Percentiles rank a stretch among this genome's conserved stretches.
phyloP scores from a whole-genome alignment of 75 land plant species.

The Isoetes taiwanensis region DNA sequence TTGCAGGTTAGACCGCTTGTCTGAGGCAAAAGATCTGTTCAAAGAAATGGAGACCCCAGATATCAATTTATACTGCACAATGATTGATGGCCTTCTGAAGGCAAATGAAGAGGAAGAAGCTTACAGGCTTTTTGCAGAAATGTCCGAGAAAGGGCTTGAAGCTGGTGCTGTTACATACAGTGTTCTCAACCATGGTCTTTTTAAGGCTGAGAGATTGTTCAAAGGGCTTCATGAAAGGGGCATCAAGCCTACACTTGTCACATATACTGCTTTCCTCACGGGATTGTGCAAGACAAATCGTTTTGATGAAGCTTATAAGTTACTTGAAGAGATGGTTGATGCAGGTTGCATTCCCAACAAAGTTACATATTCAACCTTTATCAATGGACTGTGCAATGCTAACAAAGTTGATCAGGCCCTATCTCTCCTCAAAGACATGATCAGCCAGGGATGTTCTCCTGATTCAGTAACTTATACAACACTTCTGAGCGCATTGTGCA shows the following conservation, averaged over 20 bases:
- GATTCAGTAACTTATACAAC: slow-evolving; percentile 39
- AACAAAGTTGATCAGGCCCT: slow-evolving; percentile 25
- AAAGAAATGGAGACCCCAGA: slow-evolving; percentile 36
- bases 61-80: slow-evolving; percentile 24
- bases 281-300: slow-evolving; percentile 50
- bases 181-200: slow-evolving; percentile 24
- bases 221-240: slow-evolving; percentile 37
- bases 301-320: slow-evolving; percentile 26
- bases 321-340: slow-evolving; percentile 26
- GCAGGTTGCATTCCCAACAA: slow-evolving; percentile 34
- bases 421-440: slow-evolving; percentile 34
- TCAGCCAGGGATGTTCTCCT: slow-evolving; percentile 16
- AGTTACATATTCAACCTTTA: slow-evolving; percentile 35
- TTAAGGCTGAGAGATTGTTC: slow-evolving; percentile 23
- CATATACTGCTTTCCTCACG: slow-evolving; percentile 38
- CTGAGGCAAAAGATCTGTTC: slow-evolving; percentile 25
- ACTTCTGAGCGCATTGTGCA: slow-evolving; percentile 36
- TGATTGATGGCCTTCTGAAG: not conserved
- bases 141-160: not conserved
- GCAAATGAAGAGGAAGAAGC: not conserved
- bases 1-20: slow-evolving; percentile 33
- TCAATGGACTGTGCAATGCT: slow-evolving; percentile 42
- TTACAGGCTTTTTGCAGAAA: not conserved
- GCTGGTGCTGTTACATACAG: not conserved
- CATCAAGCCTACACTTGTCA: slow-evolving; percentile 23